These are phyloP conservation scores for Malania oleifera DNA, from an alignment of 164 flowering plant species.

Conservation along the genomic window DNA sequence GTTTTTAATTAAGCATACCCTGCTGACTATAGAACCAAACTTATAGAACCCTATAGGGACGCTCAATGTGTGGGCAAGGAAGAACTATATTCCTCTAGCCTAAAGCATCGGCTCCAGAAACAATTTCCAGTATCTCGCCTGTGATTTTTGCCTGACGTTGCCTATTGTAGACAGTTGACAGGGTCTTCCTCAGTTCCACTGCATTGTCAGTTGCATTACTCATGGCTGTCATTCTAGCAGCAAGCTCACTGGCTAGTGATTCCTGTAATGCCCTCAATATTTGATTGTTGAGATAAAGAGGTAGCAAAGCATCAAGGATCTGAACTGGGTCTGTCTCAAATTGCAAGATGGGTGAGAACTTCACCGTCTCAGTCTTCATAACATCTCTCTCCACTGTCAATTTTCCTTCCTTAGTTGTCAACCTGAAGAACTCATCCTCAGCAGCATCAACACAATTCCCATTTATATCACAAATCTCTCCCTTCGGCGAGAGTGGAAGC, in stretches of 20 bases:
- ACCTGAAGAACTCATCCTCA: conserved; percentile 79
- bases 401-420: conserved; percentile 77
- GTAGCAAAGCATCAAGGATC: conserved; percentile 89
- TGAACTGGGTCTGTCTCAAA: conserved; percentile 97
- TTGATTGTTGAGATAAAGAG: conserved; percentile 82
- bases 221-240: conserved; percentile 91
- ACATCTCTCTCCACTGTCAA: conserved; percentile 60
- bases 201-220: conserved; percentile 85
- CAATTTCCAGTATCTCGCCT: conserved; percentile 86
- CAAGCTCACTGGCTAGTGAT: conserved; percentile 84
- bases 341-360: conserved; percentile 46
- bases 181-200: conserved; percentile 52
- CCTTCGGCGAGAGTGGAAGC: conserved; percentile 69
- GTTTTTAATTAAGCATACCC: background rate
- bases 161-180: conserved; percentile 53
- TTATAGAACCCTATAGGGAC: background rate
- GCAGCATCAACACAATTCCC: conserved; percentile 66
- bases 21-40: background rate
- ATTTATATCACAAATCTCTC: conserved; percentile 54
- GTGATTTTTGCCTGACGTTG: conserved; percentile 86
- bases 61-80: background rate
- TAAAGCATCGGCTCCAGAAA: conserved; percentile 62
- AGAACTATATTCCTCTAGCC: background rate
- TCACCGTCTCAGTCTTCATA: conserved; percentile 23
- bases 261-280: conserved; percentile 86